Base-by-base conservation (phyloP, 306 rosid genomes). In the Lathyrus sativus region DNA sequence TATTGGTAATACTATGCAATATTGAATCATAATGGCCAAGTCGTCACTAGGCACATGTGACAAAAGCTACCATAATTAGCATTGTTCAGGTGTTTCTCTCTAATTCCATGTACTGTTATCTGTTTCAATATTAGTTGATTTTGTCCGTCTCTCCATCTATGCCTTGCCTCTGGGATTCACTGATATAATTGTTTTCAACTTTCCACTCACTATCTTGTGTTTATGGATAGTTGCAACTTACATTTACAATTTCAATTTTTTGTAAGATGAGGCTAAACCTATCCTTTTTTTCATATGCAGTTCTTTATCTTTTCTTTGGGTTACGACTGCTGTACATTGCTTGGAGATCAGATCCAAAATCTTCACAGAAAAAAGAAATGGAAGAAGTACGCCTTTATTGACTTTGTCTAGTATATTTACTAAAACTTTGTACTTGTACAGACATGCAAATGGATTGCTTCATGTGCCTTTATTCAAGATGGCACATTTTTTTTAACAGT, bases 361-460 rank as follows among this genome's bases (percentile, higher is more conserved):
- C 89, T 49, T 93, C 99, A 45, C 95, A 89, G 85, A 93, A 93
- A 84, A 93, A 93, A 68, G 99, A 93, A 87, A 90, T 93, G 78
- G 99, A 93, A 84, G 99, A 93, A 78, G 99, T 93, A 79, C 44
- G 90, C 60, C 12, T 71, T 67, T 71, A 22, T 19, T 65, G 43
- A 37, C 31, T 14, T 54, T 56, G 28, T 51, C 37, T 42, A 43
- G 55, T 49, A 15, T 74, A 55, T 33, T 18, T 19, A 57, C 15
- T 24, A 24, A 13, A 61, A 18, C 57, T 57, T 15, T 42, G 9
- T 43, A 43, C 24, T 9, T 19, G 18, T 15, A 18, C 15, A 33
- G 13, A 26, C 37, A 4, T 35, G 50, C 11, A 26, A 46, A 44
- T 38, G 57, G 42, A 12, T 37, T 26, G 67, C 56, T 45, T 74